phyloP scores from a whole-genome alignment of 495 filamentous ascomycete genomes.

The Neurospora sp. region DNA sequence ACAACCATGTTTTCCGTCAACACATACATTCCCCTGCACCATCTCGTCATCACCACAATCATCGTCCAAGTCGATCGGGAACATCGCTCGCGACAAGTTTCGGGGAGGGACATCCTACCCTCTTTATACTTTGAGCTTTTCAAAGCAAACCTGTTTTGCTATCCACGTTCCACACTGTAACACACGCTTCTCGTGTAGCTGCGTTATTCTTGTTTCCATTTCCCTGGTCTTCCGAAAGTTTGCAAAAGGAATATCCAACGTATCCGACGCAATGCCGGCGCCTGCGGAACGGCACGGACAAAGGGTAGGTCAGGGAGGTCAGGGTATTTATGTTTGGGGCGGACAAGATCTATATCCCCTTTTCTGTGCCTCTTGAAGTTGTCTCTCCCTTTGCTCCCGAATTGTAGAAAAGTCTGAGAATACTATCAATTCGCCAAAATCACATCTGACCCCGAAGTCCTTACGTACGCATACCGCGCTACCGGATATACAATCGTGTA shows the following conservation, averaged over 20 bases:
- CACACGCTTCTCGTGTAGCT: neutral
- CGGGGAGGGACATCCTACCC: neutral
- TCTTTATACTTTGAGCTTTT: neutral
- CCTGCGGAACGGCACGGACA: neutral
- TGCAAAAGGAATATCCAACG: neutral
- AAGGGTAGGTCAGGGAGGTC: neutral
- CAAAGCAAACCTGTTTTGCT: neutral
- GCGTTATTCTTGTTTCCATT: neutral
- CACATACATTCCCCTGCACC: neutral
- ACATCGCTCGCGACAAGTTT: neutral
- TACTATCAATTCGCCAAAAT: neutral
- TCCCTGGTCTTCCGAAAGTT: neutral
- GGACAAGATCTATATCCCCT: neutral
- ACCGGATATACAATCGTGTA: neutral
- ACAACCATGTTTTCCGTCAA: neutral
- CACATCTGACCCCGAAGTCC: neutral
- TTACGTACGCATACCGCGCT: neutral
- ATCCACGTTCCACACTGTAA: neutral
- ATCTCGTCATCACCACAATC: neutral
- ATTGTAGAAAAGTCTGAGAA: neutral
- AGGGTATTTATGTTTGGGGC: neutral
- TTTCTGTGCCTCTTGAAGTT: neutral
- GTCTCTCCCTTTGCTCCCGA: neutral
- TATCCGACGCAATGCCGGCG: neutral
- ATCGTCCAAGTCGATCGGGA: neutral